Percentiles rank a stretch among this genome's conserved stretches.
Evolutionary conservation across 1,284 basidiomycete genomes (phyloP).

Genomic region (Mycosarcoma mackinlayi): DNA sequence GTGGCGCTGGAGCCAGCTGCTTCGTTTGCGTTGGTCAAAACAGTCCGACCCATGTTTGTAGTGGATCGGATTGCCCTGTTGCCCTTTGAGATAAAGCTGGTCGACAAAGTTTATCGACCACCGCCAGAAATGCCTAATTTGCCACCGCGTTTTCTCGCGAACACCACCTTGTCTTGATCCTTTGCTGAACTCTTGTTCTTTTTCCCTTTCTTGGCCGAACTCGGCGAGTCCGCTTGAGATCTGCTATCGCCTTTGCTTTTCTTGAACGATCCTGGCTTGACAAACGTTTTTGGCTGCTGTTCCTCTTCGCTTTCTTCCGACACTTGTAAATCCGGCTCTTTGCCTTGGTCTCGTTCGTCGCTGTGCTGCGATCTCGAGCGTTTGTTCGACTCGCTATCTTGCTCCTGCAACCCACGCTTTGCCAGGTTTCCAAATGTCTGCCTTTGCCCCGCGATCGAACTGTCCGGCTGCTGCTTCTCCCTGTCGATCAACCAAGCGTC

Average conservation of each 20-base stretch:
- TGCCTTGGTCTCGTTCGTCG: background rate
- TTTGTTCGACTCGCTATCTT: conserved; percentile 11
- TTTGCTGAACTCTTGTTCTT: conserved; percentile 5
- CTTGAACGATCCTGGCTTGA: conserved; percentile 30
- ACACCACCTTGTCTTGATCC: conserved; percentile 44
- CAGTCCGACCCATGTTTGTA: background rate
- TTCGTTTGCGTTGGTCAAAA: background rate
- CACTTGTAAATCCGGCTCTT: conserved; percentile 19
- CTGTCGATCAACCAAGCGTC: conserved; percentile 42
- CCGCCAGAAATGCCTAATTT: conserved; percentile 40
- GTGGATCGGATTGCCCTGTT: background rate
- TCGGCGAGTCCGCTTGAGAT: background rate
- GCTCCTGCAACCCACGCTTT: conserved; percentile 11
- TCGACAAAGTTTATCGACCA: conserved; percentile 12
- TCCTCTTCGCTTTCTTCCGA: conserved; percentile 10
- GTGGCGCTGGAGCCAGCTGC: background rate
- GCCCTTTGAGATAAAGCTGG: no score
- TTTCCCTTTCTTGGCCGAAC: conserved; percentile 10
- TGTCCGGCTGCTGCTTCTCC: background rate
- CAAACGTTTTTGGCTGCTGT: conserved; percentile 7
- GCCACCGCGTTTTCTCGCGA: conserved; percentile 35
- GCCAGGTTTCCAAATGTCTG: conserved; percentile 30
- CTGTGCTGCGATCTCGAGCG: background rate
- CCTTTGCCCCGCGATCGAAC: no score
- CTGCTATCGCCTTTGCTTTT: background rate